Base-by-base conservation (phyloP, 139 green algal genomes). In the Dunaliella primolecta region DNA sequence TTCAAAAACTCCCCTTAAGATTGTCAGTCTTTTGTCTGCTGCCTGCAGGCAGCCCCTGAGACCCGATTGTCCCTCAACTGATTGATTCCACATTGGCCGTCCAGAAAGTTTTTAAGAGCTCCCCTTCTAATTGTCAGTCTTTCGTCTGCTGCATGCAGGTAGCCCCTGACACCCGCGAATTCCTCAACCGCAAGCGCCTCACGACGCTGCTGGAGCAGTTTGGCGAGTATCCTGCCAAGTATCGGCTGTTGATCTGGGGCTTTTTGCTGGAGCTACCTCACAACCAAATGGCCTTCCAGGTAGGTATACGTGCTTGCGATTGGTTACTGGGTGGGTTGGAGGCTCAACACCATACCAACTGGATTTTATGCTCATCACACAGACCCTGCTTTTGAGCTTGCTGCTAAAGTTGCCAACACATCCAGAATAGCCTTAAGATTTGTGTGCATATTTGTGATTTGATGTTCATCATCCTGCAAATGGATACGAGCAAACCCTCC, bases 261-360 rank as follows among this genome's bases (percentile, higher is more conserved):
- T 91, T 91, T 80, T 84, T 96, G 78, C 87, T 96, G 70, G 71
- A 88, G 79, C 85, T 96, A 57, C 93, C 93, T 0, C 87, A 90
- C 85, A 95, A 96, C 88, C 83, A 64, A 2, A 31, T 74, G 0
- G 92, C 93, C 15, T 93, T 91, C 74, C 75, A 91, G 81, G 75
- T 84, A 72, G 23, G 27, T 78, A 85, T n/a, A n/a, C 27, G 3
- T 78, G 30, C 72, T n/a, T n/a, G n/a, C n/a, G n/a, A n/a, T 32
- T 15, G 24, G 32, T 31, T 27, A 3, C 23, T 15, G 3, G 27
- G 72, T 15, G 24, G 30, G 72, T 32, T 27, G 21, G 20, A 15
- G 24, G 32, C 72, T 15, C 72, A 34, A 20, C 3, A 78, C 72
- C 72, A 78, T 25, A 25, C 24, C 20, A 27, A 15, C 72, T 27